Conservation (phyloP, 768 basidiomycete species). For the Kwoniella sp. region DNA sequence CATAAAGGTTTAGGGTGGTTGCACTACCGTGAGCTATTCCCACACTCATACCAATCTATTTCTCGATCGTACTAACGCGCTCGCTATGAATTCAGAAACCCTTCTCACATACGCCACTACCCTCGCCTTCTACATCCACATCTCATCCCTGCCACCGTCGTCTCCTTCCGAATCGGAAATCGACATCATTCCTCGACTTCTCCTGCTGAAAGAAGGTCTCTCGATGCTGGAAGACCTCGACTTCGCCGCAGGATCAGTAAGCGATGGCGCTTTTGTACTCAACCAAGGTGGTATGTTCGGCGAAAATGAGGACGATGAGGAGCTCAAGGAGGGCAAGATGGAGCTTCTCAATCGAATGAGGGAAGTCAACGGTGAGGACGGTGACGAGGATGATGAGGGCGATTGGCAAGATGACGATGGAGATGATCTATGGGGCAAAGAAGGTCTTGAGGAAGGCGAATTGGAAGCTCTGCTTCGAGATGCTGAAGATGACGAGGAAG, state of each 20-base stretch:
- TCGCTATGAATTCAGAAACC: conserved; percentile 64
- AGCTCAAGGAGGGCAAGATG: conserved; percentile 34
- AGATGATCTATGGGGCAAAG: conserved; percentile 41
- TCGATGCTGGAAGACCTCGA: conserved; percentile 81
- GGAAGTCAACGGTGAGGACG: conserved; percentile 56
- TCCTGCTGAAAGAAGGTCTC: conserved; percentile 80
- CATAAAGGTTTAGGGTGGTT: conserved; percentile 57
- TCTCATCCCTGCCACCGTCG: conserved; percentile 68
- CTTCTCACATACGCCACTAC: conserved; percentile 85
- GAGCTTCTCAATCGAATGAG: conserved; percentile 22
- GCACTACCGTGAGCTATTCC: conserved; percentile 74
- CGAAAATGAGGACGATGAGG: conserved; percentile 56
- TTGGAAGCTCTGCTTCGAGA: conserved; percentile 42
- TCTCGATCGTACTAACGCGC: background rate
- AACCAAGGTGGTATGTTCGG: conserved; percentile 57
- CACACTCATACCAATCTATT: background rate
- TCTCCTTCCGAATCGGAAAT: conserved; percentile 62
- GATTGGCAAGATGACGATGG: conserved; percentile 51
- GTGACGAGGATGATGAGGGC: conserved; percentile 32
- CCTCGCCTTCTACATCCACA: conserved; percentile 87
- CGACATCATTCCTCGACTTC: conserved; percentile 73
- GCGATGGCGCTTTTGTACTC: conserved; percentile 42
- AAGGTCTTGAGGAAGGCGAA: conserved; percentile 48
- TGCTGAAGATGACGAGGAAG: conserved; percentile 52
- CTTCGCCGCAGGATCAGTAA: conserved; percentile 59